Base-by-base conservation (phyloP, 1,139 yeast genomes). In the Saccharomyces hybrid region DNA sequence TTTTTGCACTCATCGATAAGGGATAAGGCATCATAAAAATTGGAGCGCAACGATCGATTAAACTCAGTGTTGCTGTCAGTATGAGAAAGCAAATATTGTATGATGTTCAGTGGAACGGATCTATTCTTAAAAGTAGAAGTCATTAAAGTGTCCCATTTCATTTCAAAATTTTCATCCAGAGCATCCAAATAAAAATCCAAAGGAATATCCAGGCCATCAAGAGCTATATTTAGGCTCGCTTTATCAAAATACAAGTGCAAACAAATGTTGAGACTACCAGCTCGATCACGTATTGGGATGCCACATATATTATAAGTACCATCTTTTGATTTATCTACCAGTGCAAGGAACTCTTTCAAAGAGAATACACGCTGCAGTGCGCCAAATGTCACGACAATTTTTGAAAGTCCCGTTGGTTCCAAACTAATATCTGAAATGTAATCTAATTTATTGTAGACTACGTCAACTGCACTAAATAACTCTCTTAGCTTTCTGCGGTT, bases 401-500 rank as follows among this genome's bases (percentile, higher is more conserved):
- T 78, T 0, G 86, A 78, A 0, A 88, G 86, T 52, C 76, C 82
- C 0, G 79, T 70, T 49, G 75, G 74, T 8, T 63, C 63, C 50
- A 83, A 68, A 46, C 78, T 77, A 46, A 78, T 78, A 66, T 84
- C 89, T 1, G 86, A 73, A 8, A 81, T 70, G 50, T 65, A 69
- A 55, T 79, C 83, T 58, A 70, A 70, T 50, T 77, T 81, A 56
- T 70, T 70, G 8, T 53, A 53, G 1, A 65, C 49, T 3, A 58
- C 48, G 53, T 72, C 73, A 3, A 75, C 49, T 25, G 56, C 54
- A 34, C 72, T 71, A 3, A 71, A 58, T 11, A 62, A 60, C 2
- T 60, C 48, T 50, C 79, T 65, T 0, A 82, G 62, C 11, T 64
- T 58, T 0, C 69, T 60, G 54, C 89, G 69, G 16, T 73, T 56